phyloP scores from a whole-genome alignment of 257 asterid species.

The Apocynum venetum region DNA sequence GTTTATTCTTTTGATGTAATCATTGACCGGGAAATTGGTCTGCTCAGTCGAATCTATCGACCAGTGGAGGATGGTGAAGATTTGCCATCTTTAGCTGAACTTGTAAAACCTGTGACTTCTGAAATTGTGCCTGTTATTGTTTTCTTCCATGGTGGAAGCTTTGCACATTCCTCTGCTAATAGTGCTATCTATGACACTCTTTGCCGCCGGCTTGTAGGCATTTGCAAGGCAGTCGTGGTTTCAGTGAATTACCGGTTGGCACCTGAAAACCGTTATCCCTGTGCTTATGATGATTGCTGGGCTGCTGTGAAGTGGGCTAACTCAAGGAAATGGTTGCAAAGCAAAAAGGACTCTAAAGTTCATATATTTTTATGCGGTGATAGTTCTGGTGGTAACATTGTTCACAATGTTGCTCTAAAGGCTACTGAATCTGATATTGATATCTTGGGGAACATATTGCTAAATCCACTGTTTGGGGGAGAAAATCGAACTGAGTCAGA shows the following conservation, averaged over 20 bases:
- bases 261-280: slow-evolving; percentile 72
- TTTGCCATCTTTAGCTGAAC: slow-evolving; percentile 38
- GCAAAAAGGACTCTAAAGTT: slow-evolving; percentile 47
- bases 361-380: slow-evolving; percentile 68
- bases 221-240: slow-evolving; percentile 66
- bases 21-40: slow-evolving; percentile 59
- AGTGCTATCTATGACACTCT: slow-evolving; percentile 80
- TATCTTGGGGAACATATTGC: slow-evolving; percentile 62
- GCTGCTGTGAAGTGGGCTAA: slow-evolving; percentile 68
- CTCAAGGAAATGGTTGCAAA: slow-evolving; percentile 58
- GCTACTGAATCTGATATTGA: slow-evolving; percentile 56
- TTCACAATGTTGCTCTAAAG: slow-evolving; percentile 68
- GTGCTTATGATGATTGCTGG: slow-evolving; percentile 89
- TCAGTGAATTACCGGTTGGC: slow-evolving; percentile 78
- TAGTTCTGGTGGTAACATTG: slow-evolving; percentile 86
- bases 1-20: slow-evolving; percentile 69
- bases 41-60: slow-evolving; percentile 60
- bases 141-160: slow-evolving; percentile 91
- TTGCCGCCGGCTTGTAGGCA: slow-evolving; percentile 69
- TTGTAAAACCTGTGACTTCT: slow-evolving; percentile 56
- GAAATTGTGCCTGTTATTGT: slow-evolving; percentile 65
- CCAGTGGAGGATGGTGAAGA: slow-evolving; percentile 30
- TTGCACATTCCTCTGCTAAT: slow-evolving; percentile 79
- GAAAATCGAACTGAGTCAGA: slow-evolving; percentile 67
- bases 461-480: slow-evolving; percentile 79